Conservation (phyloP, 768 basidiomycete species). For the Harrya chromipes region DNA sequence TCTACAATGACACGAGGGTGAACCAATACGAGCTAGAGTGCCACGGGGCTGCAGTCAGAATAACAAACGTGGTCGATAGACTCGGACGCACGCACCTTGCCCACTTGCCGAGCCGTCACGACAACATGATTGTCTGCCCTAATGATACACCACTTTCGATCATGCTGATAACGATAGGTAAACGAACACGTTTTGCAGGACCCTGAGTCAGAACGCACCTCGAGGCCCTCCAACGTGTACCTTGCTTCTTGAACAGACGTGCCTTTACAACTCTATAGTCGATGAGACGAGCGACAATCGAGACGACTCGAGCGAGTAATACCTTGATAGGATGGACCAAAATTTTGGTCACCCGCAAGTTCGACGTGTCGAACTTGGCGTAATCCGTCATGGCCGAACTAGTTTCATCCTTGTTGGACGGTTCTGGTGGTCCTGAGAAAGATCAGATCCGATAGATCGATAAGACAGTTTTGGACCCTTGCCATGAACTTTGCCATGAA, state of each 20-base stretch:
- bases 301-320: not conserved
- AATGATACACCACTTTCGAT: slow-evolving; percentile 69
- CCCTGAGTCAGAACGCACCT: slow-evolving; percentile 40
- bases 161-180: slow-evolving; percentile 46
- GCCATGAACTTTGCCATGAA: not conserved
- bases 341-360: slow-evolving; percentile 50
- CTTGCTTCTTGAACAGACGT: slow-evolving; percentile 53
- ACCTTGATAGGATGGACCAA: slow-evolving; percentile 70
- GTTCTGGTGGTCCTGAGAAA: slow-evolving; percentile 8
- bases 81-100: slow-evolving; percentile 42
- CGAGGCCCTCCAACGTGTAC: slow-evolving; percentile 62
- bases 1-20: slow-evolving; percentile 52
- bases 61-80: not conserved
- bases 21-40: slow-evolving; percentile 62
- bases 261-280: slow-evolving; percentile 66
- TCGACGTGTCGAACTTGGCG: slow-evolving; percentile 30
- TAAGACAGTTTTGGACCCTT: not conserved
- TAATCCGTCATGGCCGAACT: slow-evolving; percentile 3
- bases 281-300: not conserved
- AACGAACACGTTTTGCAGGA: not conserved
- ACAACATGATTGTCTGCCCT: slow-evolving; percentile 50
- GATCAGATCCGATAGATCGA: slow-evolving; percentile 11
- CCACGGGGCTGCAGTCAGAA: not conserved
- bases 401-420: not conserved
- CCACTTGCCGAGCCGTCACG: slow-evolving; percentile 64